Evolutionary conservation across 768 basidiomycete genomes (phyloP).

Genomic region (Mycena polygramma): DNA sequence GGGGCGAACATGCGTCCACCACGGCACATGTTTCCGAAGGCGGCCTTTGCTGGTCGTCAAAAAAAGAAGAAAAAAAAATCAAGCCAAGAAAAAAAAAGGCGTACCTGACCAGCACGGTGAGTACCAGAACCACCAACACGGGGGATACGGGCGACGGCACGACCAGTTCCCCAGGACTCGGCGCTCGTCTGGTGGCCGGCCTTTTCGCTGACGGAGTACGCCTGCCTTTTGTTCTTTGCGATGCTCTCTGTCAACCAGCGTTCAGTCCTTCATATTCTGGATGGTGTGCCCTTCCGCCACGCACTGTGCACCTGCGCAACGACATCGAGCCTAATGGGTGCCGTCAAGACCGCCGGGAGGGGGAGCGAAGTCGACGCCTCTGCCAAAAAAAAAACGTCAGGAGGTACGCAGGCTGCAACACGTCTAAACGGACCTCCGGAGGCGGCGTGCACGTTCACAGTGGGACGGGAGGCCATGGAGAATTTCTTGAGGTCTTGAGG

Average conservation of each 20-base stretch:
- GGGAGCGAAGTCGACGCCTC: constrained; percentile 91
- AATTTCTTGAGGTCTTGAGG: too few species aligned
- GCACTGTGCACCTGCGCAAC: constrained; percentile 99
- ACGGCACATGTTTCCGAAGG: constrained; percentile 99
- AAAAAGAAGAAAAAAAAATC: too few species aligned
- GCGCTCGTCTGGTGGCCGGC: constrained; percentile 99
- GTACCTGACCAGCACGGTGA: constrained; percentile 95
- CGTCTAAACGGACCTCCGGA: constrained; percentile 71
- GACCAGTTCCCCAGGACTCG: constrained; percentile 99
- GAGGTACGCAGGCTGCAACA: constrained; percentile 35
- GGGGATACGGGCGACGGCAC: constrained; percentile 99
- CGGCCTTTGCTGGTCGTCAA: constrained; percentile 70
- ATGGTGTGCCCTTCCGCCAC: constrained; percentile 46
- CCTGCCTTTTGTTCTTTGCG: constrained; percentile 97
- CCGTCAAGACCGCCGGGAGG: constrained; percentile 96
- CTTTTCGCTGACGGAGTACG: constrained; percentile 96
- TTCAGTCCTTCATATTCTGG: constrained; percentile 30
- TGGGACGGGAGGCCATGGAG: constrained; percentile 71
- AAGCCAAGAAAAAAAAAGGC: constrained; percentile 31
- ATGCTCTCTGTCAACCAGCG: constrained; percentile 81
- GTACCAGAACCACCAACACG: constrained; percentile 99
- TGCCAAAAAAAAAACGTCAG: constrained; percentile 44
- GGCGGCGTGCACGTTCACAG: constrained; percentile 84
- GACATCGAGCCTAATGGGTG: constrained; percentile 98
- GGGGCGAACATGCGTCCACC: constrained; percentile 99